These are phyloP conservation scores for Eucalyptus albens DNA, from an alignment of 345 rosid genomes.

Conservation along the genomic window DNA sequence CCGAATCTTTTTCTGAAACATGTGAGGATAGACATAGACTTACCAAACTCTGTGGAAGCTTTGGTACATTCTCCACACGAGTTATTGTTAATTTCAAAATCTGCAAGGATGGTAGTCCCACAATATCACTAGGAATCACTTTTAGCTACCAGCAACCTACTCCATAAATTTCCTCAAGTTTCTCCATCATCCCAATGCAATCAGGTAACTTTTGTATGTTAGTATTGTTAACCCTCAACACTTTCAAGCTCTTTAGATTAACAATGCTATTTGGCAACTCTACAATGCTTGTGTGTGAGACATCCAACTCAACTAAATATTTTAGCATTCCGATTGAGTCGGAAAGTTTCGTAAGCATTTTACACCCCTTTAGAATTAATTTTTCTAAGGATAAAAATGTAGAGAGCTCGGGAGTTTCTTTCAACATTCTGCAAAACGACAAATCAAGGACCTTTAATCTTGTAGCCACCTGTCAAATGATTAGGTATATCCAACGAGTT, in stretches of 20 bases:
- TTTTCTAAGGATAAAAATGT: background rate
- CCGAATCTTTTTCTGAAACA: too few relatives aligned
- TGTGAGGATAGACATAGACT: too few relatives aligned
- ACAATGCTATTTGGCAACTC: background rate
- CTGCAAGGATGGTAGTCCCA: background rate
- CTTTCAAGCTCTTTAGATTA: background rate
- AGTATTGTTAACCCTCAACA: accelerated
- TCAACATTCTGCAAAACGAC: accelerated
- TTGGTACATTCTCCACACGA: accelerated
- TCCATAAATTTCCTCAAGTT: background rate
- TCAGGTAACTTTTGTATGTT: background rate
- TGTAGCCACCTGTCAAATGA: background rate
- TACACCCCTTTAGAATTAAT: accelerated
- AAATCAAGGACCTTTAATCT: background rate
- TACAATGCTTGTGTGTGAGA: accelerated
- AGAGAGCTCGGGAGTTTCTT: background rate
- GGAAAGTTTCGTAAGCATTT: accelerated
- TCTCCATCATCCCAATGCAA: background rate
- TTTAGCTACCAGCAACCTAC: accelerated
- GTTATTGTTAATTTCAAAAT: background rate
- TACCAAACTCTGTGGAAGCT: too few relatives aligned
- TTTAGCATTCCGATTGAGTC: background rate
- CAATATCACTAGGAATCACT: background rate
- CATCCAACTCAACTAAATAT: background rate
- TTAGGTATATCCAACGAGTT: accelerated